phyloP scores from a whole-genome alignment of 2,329 filamentous ascomycete species.

The Cytospora mali region DNA sequence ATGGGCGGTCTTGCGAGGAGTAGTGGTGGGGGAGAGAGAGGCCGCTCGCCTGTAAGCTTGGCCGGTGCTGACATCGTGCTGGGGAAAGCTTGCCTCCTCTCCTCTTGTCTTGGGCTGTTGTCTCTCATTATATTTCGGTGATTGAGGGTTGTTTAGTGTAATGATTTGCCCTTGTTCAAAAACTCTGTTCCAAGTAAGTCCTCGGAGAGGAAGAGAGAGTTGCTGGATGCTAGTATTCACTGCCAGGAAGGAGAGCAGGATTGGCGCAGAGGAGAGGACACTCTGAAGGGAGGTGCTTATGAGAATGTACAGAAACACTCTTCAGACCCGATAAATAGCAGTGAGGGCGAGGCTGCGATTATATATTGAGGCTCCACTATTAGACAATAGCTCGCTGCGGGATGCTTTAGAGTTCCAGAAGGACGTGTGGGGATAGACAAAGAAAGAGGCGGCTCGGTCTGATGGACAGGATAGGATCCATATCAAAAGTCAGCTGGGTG shows the following conservation, averaged over 20 bases:
- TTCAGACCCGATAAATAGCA: neutral
- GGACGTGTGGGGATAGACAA: neutral
- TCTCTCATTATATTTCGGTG: neutral
- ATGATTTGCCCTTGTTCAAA: neutral
- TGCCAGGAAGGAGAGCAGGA: neutral
- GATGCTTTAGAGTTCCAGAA: neutral
- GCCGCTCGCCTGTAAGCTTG: conserved; percentile 10
- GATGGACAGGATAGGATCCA: neutral
- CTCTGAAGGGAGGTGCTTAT: neutral
- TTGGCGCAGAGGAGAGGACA: neutral
- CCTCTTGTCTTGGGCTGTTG: neutral
- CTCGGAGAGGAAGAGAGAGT: neutral
- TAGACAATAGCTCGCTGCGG: neutral
- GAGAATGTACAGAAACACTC: neutral
- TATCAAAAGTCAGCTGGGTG: neutral
- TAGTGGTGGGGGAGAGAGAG: conserved; percentile 3
- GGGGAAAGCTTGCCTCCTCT: conserved; percentile 8
- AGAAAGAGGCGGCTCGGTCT: neutral
- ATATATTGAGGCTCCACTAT: neutral
- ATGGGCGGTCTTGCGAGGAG: neutral
- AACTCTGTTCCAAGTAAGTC: too few species aligned
- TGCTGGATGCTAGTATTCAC: neutral
- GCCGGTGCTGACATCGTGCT: neutral
- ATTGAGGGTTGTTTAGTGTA: neutral
- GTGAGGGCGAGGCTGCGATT: neutral